phyloP scores from a whole-genome alignment of 2,329 filamentous ascomycete species.

The Cercospora berteroae region DNA sequence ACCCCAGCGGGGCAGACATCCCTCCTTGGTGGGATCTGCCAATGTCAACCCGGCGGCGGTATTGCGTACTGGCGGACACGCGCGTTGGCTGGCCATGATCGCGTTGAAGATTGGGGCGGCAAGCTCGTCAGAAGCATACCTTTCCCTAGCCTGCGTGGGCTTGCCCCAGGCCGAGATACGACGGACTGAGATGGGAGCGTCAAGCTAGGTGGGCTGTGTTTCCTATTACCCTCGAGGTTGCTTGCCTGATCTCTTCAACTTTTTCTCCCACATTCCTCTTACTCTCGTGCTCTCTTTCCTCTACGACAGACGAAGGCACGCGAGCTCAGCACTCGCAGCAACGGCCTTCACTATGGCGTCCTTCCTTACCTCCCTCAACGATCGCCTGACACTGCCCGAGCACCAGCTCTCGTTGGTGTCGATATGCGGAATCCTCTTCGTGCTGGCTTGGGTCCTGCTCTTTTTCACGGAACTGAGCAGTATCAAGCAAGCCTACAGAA shows the following conservation, averaged over 20 bases:
- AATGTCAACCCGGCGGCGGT: conserved; percentile 11
- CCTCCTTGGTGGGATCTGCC: conserved; percentile 12
- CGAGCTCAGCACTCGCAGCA: conserved; percentile 22
- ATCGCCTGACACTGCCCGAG: conserved; percentile 32
- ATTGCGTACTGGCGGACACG: conserved; percentile 13
- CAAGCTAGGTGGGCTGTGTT: conserved; percentile 3
- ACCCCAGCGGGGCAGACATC: conserved; percentile 13
- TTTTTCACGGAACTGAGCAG: conserved; percentile 38
- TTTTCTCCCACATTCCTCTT: conserved; percentile 12
- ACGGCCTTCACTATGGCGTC: conserved; percentile 30
- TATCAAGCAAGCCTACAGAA: conserved; percentile 33
- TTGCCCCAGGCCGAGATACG: conserved; percentile 9
- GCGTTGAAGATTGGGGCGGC: conserved; percentile 1
- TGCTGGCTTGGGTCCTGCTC: conserved; percentile 39
- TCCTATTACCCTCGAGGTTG: conserved; percentile 9
- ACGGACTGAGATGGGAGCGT: not conserved
- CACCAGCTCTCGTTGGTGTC: conserved; percentile 38
- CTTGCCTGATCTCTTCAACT: not conserved
- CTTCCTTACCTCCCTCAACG: conserved; percentile 25
- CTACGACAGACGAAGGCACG: conserved; percentile 13
- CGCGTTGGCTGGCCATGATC: not conserved
- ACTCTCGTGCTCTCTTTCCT: conserved; percentile 23
- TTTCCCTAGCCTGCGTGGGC: conserved; percentile 4
- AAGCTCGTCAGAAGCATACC: conserved; percentile 5
- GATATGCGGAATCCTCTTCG: conserved; percentile 35